These are phyloP conservation scores for Debaryomyces robertsiae DNA, from an alignment of 1,139 yeast species.

Conservation along the genomic window DNA sequence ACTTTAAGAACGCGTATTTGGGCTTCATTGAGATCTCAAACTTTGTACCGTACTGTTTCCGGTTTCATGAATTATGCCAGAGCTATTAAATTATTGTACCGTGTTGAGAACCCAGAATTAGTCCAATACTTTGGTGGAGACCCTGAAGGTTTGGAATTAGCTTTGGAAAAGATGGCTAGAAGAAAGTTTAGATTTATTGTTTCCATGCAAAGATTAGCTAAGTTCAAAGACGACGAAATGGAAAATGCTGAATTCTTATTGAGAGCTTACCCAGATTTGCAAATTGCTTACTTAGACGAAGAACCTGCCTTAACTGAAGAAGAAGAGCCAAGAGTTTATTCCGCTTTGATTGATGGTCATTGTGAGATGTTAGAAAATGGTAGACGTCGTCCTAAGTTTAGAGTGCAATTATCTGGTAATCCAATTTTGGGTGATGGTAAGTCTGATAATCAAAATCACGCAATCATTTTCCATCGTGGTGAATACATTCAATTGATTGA, in stretches of 20 bases:
- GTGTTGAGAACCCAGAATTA: slow-evolving; percentile 98
- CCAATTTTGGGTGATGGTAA: slow-evolving; percentile 99
- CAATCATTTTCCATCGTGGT: slow-evolving; percentile 96
- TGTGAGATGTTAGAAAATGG: slow-evolving; percentile 98
- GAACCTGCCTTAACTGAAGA: slow-evolving; percentile 88
- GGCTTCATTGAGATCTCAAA: slow-evolving; percentile 98
- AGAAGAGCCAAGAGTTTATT: slow-evolving; percentile 95
- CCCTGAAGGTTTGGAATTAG: slow-evolving; percentile 93
- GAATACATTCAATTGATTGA: slow-evolving; percentile 96
- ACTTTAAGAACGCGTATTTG: slow-evolving; percentile 97
- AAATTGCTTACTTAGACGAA: slow-evolving; percentile 97
- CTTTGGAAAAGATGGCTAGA: slow-evolving; percentile 98
- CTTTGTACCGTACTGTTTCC: slow-evolving; percentile 96
- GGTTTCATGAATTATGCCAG: slow-evolving; percentile 99
- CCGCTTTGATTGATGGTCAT: slow-evolving; percentile 97
- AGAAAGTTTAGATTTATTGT: slow-evolving; percentile 97
- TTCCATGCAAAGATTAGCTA: slow-evolving; percentile 97
- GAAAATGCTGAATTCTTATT: slow-evolving; percentile 97
- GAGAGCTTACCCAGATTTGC: slow-evolving; percentile 98
- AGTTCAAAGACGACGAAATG: slow-evolving; percentile 95
- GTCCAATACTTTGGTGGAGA: slow-evolving; percentile 98
- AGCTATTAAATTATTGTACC: slow-evolving; percentile 93
- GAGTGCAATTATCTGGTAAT: slow-evolving; percentile 97
- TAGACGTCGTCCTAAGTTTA: slow-evolving; percentile 97
- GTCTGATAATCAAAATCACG: slow-evolving; percentile 98